Percentiles rank a stretch among this genome's conserved stretches.
phyloP scores from a whole-genome alignment of 1,284 basidiomycete species.

The Fomitopsis schrenkii region DNA sequence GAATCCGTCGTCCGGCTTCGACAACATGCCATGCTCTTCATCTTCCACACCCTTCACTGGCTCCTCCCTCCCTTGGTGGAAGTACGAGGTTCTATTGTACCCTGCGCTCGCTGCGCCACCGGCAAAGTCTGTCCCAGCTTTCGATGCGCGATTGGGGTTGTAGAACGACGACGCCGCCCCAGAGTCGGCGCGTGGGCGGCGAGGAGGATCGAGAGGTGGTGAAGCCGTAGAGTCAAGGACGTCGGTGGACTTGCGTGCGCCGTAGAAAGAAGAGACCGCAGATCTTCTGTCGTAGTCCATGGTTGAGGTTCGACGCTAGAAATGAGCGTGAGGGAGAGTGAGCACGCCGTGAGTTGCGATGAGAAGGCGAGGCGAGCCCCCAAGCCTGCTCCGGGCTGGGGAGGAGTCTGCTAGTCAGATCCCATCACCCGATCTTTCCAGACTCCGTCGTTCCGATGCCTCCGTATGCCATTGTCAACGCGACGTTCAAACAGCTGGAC shows the following conservation, averaged over 20 bases:
- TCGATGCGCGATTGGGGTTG: constrained; percentile 32
- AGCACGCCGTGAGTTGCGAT: background rate
- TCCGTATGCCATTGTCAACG: background rate
- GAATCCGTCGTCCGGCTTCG: constrained; percentile 53
- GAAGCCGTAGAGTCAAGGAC: constrained; percentile 46
- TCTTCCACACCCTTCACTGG: constrained; percentile 71
- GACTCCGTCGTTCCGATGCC: background rate
- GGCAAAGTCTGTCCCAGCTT: constrained; percentile 42
- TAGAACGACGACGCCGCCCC: constrained; percentile 59
- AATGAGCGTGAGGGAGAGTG: background rate
- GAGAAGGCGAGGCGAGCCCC: background rate
- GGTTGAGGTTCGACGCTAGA: background rate
- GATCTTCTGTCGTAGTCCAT: constrained; percentile 68
- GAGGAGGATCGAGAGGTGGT: constrained; percentile 21
- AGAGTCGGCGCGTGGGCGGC: constrained; percentile 51
- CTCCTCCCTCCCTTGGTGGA: constrained; percentile 61
- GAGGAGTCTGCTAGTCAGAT: background rate
- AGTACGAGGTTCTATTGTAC: constrained; percentile 66
- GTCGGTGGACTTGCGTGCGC: constrained; percentile 58
- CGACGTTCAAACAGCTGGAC: too few relatives aligned
- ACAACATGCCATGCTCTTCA: constrained; percentile 42
- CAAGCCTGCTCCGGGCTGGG: background rate
- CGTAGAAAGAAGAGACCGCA: constrained; percentile 72
- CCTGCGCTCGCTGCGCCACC: constrained; percentile 45
- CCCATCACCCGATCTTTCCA: background rate